Evolutionary conservation across 352 stramenopile species (phyloP).

Genomic region (Phytophthora palmivora): DNA sequence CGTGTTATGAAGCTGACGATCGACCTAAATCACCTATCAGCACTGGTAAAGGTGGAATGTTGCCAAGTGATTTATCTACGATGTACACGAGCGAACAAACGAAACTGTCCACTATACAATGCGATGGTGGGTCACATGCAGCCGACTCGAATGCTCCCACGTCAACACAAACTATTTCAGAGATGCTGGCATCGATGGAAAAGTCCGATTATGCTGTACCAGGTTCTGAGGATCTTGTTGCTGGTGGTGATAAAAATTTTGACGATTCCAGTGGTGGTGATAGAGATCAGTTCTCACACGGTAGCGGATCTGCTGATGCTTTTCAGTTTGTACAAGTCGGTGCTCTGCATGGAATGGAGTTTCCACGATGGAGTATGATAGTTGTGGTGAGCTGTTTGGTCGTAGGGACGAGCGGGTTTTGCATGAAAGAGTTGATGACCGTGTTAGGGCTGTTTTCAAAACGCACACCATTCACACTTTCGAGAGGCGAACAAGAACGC

Average conservation of each 20-base stretch:
- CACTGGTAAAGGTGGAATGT: not conserved
- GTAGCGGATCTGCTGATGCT: not conserved
- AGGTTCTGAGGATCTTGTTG: constrained; percentile 7
- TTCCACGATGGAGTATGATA: constrained; percentile 55
- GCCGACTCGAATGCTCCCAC: constrained; percentile 22
- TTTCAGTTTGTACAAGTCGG: not conserved
- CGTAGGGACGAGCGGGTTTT: constrained; percentile 58
- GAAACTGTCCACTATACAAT: constrained; percentile 13
- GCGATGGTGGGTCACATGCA: constrained; percentile 14
- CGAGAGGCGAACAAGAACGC: constrained; percentile 42
- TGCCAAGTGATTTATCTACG: constrained; percentile 23
- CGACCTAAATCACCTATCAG: not conserved
- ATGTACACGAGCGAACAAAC: constrained; percentile 13
- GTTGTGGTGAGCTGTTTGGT: constrained; percentile 49
- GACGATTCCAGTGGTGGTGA: constrained; percentile 12
- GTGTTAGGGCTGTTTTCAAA: constrained; percentile 41
- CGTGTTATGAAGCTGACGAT: constrained; percentile 21
- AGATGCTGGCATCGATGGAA: constrained; percentile 31
- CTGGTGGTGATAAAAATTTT: constrained; percentile 13
- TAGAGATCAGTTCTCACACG: constrained; percentile 3
- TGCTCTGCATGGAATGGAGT: constrained; percentile 6
- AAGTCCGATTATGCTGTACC: constrained; percentile 5
- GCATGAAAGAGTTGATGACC: constrained; percentile 59
- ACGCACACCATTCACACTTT: constrained; percentile 35
- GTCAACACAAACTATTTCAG: constrained; percentile 29